Conservation (phyloP, 225 moss, liverwort and hornwort species). For the Ulota crispa region DNA sequence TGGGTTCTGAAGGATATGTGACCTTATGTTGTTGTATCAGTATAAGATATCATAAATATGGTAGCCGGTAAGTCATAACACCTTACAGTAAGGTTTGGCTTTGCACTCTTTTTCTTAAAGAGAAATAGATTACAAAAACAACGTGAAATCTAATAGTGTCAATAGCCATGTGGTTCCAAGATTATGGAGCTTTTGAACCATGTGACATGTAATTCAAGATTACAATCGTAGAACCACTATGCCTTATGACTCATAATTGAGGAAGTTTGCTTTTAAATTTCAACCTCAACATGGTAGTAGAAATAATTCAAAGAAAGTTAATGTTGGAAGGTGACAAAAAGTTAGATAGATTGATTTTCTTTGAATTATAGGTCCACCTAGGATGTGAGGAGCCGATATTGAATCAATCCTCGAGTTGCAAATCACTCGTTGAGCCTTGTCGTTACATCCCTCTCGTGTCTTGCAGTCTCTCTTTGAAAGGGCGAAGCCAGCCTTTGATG, state of each 20-base stretch:
- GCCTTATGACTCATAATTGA: neutral
- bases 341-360: neutral
- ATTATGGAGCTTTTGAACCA: neutral
- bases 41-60: neutral
- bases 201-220: neutral
- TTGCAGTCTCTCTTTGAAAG: constrained; percentile 77
- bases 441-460: neutral
- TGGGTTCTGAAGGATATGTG: neutral
- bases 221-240: neutral
- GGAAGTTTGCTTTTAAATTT: neutral
- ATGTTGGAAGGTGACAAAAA: neutral
- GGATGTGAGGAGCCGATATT: neutral
- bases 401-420: neutral
- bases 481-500: constrained; percentile 71
- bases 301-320: neutral
- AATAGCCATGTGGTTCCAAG: neutral
- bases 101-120: neutral
- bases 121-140: neutral
- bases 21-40: neutral
- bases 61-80: neutral
- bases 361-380: neutral
- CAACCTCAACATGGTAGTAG: neutral
- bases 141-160: neutral
- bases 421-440: neutral
- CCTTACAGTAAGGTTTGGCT: neutral